Conservation (phyloP, 108 stramenopile species). For the Schizochytrium sp. region DNA sequence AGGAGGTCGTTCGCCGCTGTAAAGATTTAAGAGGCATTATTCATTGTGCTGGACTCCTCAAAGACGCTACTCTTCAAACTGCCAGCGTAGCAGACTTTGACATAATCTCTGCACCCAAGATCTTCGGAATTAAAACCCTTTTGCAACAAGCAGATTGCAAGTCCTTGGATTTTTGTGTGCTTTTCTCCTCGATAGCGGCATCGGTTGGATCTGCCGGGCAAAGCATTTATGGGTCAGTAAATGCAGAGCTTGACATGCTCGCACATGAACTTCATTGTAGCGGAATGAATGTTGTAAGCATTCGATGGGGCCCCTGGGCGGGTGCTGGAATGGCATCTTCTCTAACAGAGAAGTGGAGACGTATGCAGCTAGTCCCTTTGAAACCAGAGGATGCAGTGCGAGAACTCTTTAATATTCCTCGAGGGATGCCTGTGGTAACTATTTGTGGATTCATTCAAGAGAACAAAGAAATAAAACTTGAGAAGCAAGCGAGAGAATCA, state of each 20-base stretch:
- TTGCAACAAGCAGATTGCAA: neutral
- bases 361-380: neutral
- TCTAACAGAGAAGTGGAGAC: constrained; percentile 4
- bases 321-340: constrained; percentile 42
- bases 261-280: neutral
- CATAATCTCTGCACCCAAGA: neutral
- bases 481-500: neutral
- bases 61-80: neutral
- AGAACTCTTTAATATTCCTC: neutral
- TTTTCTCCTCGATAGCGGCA: constrained; percentile 31
- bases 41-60: constrained; percentile 25
- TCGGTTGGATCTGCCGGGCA: neutral
- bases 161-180: neutral
- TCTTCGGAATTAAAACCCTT: neutral
- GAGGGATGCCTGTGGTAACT: neutral
- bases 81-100: neutral
- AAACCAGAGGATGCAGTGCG: neutral
- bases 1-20: neutral
- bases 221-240: neutral
- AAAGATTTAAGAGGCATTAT: neutral
- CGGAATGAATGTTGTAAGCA: neutral
- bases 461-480: neutral
- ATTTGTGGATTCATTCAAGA: neutral
- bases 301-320: constrained; percentile 9
- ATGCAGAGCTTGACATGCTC: constrained; percentile 13